Evolutionary conservation across 2,329 filamentous ascomycete genomes (phyloP).

Genomic region (Bipolaris sorokiniana): DNA sequence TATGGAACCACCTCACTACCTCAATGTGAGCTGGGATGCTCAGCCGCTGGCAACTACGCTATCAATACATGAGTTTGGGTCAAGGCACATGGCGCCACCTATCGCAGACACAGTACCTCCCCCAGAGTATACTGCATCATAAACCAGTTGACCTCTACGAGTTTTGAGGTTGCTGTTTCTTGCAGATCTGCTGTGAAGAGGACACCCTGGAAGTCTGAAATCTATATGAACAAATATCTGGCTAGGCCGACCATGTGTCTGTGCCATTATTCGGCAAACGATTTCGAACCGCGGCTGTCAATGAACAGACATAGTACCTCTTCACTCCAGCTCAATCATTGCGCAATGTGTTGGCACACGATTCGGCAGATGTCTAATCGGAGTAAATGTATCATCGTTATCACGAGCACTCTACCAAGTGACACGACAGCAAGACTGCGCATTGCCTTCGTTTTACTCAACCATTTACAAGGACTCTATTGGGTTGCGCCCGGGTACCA

Average conservation of each 20-base stretch:
- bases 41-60: not conserved
- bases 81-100: conserved; percentile 1
- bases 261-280: too few relatives aligned
- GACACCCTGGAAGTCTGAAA: not conserved
- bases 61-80: conserved; percentile 6
- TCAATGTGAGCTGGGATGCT: not conserved
- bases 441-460: too few relatives aligned
- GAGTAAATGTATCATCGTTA: not conserved
- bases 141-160: not conserved
- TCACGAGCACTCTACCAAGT: not conserved
- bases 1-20: not conserved
- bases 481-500: too few relatives aligned
- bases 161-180: not conserved
- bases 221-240: too few relatives aligned
- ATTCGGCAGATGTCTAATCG: not conserved
- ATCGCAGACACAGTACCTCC: conserved; percentile 5
- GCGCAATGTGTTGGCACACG: not conserved
- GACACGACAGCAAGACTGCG: not conserved
- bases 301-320: not conserved
- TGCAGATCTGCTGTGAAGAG: not conserved
- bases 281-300: not conserved
- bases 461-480: too few relatives aligned
- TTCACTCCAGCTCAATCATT: not conserved
- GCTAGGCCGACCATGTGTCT: too few relatives aligned
- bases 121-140: conserved; percentile 7